These are phyloP conservation scores for Begonia masoniana DNA, from an alignment of 306 rosid genomes.

Conservation along the genomic window DNA sequence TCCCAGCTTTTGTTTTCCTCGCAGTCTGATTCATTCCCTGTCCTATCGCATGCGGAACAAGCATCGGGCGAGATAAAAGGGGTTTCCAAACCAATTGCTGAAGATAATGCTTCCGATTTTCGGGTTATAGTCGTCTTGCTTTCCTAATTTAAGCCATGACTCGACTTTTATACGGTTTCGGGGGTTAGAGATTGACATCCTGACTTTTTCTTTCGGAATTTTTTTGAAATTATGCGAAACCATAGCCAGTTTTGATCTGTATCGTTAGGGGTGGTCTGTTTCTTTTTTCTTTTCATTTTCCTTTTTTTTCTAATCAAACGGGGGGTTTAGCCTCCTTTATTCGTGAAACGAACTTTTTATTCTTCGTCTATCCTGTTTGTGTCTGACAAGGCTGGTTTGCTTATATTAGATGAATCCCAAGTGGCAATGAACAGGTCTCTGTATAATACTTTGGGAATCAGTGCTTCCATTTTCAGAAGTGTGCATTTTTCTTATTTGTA, in stretches of 20 bases:
- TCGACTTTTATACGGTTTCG: too few species aligned
- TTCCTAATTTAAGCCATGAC: too few species aligned
- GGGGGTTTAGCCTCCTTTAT: not conserved
- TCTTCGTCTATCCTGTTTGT: not conserved
- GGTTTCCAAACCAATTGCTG: too few species aligned
- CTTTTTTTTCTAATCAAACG: not conserved
- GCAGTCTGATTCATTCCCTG: too few species aligned
- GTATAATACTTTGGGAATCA: not conserved
- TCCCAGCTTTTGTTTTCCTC: too few species aligned
- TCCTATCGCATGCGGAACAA: too few species aligned
- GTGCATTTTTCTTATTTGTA: constrained; percentile 9
- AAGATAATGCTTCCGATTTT: too few species aligned
- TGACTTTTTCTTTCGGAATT: too few species aligned
- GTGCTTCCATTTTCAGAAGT: constrained; percentile 1
- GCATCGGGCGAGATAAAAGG: too few species aligned
- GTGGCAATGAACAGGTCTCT: not conserved
- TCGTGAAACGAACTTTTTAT: too few species aligned
- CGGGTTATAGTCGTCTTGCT: too few species aligned
- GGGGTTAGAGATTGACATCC: too few species aligned
- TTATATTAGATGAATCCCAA: not conserved
- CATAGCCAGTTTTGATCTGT: not conserved
- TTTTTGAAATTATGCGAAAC: not conserved
- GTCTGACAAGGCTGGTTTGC: not conserved
- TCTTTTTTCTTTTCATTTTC: not conserved
- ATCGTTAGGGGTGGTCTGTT: not conserved